Evolutionary conservation across 768 basidiomycete genomes (phyloP).

Genomic region (Suillus occidentalis): DNA sequence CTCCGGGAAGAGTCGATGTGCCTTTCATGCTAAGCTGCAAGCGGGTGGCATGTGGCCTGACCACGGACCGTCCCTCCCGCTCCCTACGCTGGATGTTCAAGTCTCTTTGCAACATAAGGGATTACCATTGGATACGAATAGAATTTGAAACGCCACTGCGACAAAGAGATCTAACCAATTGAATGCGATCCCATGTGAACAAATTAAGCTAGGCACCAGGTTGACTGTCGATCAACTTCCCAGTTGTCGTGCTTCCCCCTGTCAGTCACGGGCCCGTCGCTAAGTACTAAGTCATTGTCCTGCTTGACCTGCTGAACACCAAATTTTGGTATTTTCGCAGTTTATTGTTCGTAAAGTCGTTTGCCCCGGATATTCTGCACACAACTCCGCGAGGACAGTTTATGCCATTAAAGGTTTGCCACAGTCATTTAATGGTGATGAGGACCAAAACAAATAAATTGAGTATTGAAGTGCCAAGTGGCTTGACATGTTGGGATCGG

Average conservation of each 20-base stretch:
- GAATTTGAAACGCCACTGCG: neutral
- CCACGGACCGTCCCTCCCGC: neutral
- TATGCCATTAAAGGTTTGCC: constrained; percentile 21
- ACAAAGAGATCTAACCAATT: neutral
- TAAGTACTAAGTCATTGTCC: constrained; percentile 2
- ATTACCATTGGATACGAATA: neutral
- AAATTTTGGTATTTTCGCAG: neutral
- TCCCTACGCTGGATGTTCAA: neutral
- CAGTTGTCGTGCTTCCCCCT: neutral
- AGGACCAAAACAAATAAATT: neutral
- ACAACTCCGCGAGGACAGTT: constrained; percentile 29
- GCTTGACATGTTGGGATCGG: neutral
- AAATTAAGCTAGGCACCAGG: neutral
- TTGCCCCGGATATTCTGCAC: neutral
- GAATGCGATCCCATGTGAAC: neutral
- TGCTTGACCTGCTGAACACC: neutral
- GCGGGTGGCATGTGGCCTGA: neutral
- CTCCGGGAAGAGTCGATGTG: neutral
- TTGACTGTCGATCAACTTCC: neutral
- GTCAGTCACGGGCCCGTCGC: constrained; percentile 1
- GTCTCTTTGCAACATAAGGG: neutral
- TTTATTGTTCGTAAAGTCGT: constrained; percentile 12
- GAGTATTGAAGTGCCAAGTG: constrained; percentile 1
- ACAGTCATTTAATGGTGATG: constrained; percentile 14
- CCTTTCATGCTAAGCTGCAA: neutral